Conservation (phyloP, 2,329 filamentous ascomycete species). For the Xylariaceae sp. region DNA sequence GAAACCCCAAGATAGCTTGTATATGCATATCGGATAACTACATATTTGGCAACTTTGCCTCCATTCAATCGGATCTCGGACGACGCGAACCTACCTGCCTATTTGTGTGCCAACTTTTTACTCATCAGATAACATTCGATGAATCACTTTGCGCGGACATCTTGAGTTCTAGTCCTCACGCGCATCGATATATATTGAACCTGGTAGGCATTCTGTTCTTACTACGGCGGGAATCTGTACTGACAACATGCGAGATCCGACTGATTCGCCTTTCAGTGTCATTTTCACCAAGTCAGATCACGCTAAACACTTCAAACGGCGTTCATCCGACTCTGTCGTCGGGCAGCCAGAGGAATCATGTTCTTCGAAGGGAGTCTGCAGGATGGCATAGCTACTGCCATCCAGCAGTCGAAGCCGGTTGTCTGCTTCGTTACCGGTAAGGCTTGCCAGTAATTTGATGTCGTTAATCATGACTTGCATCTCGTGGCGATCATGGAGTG, state of each 20-base stretch:
- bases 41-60: not conserved
- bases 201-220: not conserved
- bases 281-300: constrained; percentile 5
- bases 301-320: not conserved
- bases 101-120: not conserved
- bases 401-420: constrained; percentile 71
- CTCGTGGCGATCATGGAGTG: not conserved
- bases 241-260: too few species aligned
- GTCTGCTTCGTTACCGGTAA: constrained; percentile 78
- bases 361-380: constrained; percentile 79
- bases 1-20: not conserved
- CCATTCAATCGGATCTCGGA: not conserved
- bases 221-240: not conserved
- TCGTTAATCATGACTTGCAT: not conserved
- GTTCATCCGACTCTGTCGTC: constrained; percentile 4
- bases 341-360: constrained; percentile 45
- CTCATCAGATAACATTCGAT: not conserved
- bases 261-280: too few species aligned
- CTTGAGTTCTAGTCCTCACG: not conserved
- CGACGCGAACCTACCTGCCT: not conserved
- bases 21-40: not conserved
- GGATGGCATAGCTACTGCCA: constrained; percentile 70
- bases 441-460: constrained; percentile 22
- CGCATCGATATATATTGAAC: not conserved
- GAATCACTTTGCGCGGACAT: not conserved